Evolutionary conservation across 345 rosid genomes (phyloP).

Genomic region (Fremontodendron californicum): DNA sequence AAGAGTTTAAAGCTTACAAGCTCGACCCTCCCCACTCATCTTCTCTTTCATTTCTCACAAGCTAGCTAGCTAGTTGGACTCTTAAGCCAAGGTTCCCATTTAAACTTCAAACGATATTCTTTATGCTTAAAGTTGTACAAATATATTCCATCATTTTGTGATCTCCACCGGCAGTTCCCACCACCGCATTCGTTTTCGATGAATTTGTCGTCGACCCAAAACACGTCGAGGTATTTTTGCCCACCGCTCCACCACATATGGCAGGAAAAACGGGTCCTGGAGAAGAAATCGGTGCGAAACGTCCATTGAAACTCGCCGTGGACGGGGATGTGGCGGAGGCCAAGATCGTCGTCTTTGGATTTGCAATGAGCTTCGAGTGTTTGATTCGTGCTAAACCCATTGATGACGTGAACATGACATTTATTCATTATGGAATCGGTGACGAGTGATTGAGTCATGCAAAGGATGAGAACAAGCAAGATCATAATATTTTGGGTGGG

Average conservation of each 20-base stretch:
- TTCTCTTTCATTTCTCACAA: neutral
- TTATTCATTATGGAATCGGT: neutral
- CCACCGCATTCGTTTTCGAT: neutral
- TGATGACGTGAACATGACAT: conserved; percentile 9
- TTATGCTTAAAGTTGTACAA: neutral
- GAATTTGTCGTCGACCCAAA: neutral
- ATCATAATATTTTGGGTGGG: neutral
- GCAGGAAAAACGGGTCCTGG: neutral
- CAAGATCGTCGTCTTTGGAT: conserved; percentile 21
- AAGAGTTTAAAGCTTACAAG: too few species aligned
- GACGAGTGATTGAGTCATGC: neutral
- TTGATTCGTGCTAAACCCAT: neutral
- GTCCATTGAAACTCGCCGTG: neutral
- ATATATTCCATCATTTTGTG: neutral
- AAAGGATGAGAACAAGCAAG: neutral
- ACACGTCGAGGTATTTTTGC: neutral
- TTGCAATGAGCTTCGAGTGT: conserved; percentile 14
- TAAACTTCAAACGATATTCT: neutral
- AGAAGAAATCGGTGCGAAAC: neutral
- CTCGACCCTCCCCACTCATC: neutral
- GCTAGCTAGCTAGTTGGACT: neutral
- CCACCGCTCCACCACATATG: conserved; percentile 5
- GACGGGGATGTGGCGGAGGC: neutral
- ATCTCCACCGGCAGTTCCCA: neutral
- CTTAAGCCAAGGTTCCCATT: neutral